Evolutionary conservation across 192 early-diverging fungal species (phyloP).

Genomic region (Chytriomyces sp.): DNA sequence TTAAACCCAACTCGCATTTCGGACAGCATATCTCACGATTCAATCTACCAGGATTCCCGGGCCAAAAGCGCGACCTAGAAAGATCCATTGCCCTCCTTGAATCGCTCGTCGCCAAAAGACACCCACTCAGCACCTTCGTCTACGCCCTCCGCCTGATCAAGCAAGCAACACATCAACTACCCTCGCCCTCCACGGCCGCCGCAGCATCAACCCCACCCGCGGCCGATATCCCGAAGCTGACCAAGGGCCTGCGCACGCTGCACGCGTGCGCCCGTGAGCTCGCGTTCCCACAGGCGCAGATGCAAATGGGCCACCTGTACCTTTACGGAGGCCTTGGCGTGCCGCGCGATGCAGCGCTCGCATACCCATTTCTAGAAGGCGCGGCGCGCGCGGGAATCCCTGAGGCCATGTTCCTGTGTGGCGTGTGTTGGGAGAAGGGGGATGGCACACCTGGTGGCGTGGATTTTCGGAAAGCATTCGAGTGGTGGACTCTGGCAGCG

Average conservation of each 20-base stretch:
- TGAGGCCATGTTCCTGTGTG: constrained; percentile 43
- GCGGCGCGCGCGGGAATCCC: constrained; percentile 31
- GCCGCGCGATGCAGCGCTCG: constrained; percentile 28
- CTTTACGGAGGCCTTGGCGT: constrained; percentile 20
- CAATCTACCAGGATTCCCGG: constrained; percentile 14
- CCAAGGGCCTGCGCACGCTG: constrained; percentile 26
- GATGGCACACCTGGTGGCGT: constrained; percentile 17
- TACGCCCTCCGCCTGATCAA: not conserved
- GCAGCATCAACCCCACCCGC: not conserved
- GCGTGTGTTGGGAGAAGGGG: constrained; percentile 33
- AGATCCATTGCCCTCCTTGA: not conserved
- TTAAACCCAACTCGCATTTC: not conserved
- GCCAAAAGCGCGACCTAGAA: not conserved
- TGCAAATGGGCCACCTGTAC: constrained; percentile 42
- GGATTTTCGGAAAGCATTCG: constrained; percentile 26
- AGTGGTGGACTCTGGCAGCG: constrained; percentile 35
- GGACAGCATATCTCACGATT: constrained; percentile 1
- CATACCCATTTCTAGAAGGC: constrained; percentile 30
- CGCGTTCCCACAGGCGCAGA: constrained; percentile 18
- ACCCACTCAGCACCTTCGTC: not conserved
- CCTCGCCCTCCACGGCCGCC: too few species aligned
- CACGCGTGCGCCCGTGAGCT: constrained; percentile 26
- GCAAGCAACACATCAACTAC: not conserved
- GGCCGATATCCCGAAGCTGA: not conserved
- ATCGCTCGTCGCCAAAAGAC: not conserved